phyloP scores from a whole-genome alignment of 2,329 filamentous ascomycete species.

The Aspergillus japonicus region DNA sequence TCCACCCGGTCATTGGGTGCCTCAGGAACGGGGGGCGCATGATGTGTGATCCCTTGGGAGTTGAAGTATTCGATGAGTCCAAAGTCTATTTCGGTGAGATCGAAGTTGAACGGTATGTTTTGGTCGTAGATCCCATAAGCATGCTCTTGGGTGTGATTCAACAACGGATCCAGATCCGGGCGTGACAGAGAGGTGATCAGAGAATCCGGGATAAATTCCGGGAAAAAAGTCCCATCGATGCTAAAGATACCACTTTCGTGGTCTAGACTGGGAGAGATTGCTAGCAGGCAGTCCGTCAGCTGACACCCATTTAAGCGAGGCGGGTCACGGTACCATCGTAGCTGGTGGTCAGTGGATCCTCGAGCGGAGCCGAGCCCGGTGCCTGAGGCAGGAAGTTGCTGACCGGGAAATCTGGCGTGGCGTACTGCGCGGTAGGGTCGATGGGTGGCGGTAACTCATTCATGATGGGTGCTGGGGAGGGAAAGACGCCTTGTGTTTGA shows the following conservation, averaged over 20 bases:
- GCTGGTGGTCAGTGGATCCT: constrained; percentile 10
- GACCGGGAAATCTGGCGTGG: constrained; percentile 14
- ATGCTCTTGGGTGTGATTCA: constrained; percentile 22
- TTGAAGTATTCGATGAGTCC: constrained; percentile 30
- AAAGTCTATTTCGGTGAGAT: constrained; percentile 30
- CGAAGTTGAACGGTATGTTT: constrained; percentile 24
- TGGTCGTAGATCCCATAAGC: constrained; percentile 22
- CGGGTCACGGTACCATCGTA: constrained; percentile 15
- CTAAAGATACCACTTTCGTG: constrained; percentile 31
- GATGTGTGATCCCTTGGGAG: constrained; percentile 14
- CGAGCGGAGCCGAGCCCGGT: background rate
- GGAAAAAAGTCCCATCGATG: constrained; percentile 31
- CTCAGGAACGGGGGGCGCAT: constrained; percentile 11
- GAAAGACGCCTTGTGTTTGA: constrained; percentile 9
- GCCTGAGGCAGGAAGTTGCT: constrained; percentile 10
- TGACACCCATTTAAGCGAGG: background rate
- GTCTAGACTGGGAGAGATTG: constrained; percentile 25
- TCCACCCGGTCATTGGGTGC: constrained; percentile 20
- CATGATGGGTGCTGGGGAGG: constrained; percentile 5
- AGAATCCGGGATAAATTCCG: constrained; percentile 30
- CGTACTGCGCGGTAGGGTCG: constrained; percentile 7
- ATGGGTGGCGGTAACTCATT: constrained; percentile 16
- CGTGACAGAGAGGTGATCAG: constrained; percentile 26
- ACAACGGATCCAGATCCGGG: constrained; percentile 24
- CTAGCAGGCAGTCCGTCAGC: background rate